Evolutionary conservation across 2,329 filamentous ascomycete genomes (phyloP).

Genomic region (Cladosporium sp.): DNA sequence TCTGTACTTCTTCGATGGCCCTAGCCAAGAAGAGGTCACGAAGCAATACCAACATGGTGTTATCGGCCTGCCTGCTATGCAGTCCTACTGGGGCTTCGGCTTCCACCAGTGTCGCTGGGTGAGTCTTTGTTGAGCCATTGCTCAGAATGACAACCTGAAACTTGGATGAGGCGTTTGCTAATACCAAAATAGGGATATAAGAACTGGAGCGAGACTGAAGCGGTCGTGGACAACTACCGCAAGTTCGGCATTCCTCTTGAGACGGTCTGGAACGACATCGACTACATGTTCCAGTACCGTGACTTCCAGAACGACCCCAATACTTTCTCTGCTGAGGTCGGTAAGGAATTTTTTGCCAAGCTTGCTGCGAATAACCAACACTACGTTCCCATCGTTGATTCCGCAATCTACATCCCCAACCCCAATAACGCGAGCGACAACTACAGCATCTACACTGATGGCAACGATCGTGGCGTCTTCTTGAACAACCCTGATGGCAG

Average conservation of each 20-base stretch:
- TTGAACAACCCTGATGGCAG: slow-evolving; percentile 33
- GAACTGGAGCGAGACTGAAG: slow-evolving; percentile 65
- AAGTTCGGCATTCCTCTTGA: slow-evolving; percentile 56
- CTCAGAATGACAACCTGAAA: no score
- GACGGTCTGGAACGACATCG: slow-evolving; percentile 45
- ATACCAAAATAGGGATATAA: slow-evolving; percentile 53
- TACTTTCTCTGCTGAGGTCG: slow-evolving; percentile 48
- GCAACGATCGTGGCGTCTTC: slow-evolving; percentile 32
- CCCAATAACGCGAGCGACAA: slow-evolving; percentile 63
- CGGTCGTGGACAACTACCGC: slow-evolving; percentile 51
- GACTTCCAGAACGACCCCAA: slow-evolving; percentile 56
- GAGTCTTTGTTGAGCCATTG: not conserved
- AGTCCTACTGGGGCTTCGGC: slow-evolving; percentile 77
- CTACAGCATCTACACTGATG: slow-evolving; percentile 42
- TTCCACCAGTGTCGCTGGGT: slow-evolving; percentile 77
- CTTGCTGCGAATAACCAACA: slow-evolving; percentile 54
- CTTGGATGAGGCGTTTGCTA: no score
- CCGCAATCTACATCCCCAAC: slow-evolving; percentile 68
- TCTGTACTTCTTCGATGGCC: slow-evolving; percentile 74
- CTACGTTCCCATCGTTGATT: slow-evolving; percentile 59
- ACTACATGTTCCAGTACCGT: slow-evolving; percentile 57
- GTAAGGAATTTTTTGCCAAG: slow-evolving; percentile 48
- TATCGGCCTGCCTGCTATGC: slow-evolving; percentile 58
- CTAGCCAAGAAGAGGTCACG: slow-evolving; percentile 63
- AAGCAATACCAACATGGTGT: slow-evolving; percentile 65